Percentiles rank a stretch among this genome's conserved stretches.
These are phyloP conservation scores for Pichia paraexigua DNA, from an alignment of 805 yeast genomes.

Conservation along the genomic window DNA sequence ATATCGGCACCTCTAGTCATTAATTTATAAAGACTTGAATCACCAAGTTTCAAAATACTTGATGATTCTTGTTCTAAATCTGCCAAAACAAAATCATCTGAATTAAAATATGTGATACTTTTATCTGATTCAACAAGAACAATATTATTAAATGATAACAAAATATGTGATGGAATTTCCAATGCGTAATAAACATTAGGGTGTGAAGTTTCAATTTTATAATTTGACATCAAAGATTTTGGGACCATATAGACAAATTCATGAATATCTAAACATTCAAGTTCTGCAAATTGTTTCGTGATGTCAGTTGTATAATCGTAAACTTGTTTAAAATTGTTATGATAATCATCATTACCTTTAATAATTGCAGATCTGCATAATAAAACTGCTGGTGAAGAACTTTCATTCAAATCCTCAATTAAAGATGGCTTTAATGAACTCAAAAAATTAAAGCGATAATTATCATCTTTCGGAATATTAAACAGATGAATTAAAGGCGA, in stretches of 20 bases:
- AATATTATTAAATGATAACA: slow-evolving; percentile 41
- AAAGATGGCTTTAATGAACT: slow-evolving; percentile 24
- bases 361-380: slow-evolving; percentile 23
- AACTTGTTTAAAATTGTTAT: slow-evolving; percentile 14
- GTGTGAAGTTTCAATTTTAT: slow-evolving; percentile 42
- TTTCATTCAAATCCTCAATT: slow-evolving; percentile 17
- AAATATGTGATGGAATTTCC: slow-evolving; percentile 31
- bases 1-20: slow-evolving; percentile 32
- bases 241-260: slow-evolving; percentile 40
- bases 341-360: not conserved
- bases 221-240: slow-evolving; percentile 44
- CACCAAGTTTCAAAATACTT: slow-evolving; percentile 23
- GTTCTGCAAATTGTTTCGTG: slow-evolving; percentile 30
- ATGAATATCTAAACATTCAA: slow-evolving; percentile 41
- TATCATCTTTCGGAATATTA: slow-evolving; percentile 26
- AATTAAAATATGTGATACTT: slow-evolving; percentile 4
- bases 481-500: slow-evolving; percentile 30
- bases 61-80: slow-evolving; percentile 26
- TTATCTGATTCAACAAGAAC: slow-evolving; percentile 35
- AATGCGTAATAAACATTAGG: slow-evolving; percentile 35
- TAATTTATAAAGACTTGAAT: slow-evolving; percentile 30
- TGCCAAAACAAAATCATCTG: slow-evolving; percentile 31
- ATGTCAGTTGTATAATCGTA: slow-evolving; percentile 33
- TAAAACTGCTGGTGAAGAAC: slow-evolving; percentile 22
- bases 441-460: slow-evolving; percentile 24